These are phyloP conservation scores for Aspergillus quadrilineatus DNA, from an alignment of 2,329 filamentous ascomycete species.

Conservation along the genomic window DNA sequence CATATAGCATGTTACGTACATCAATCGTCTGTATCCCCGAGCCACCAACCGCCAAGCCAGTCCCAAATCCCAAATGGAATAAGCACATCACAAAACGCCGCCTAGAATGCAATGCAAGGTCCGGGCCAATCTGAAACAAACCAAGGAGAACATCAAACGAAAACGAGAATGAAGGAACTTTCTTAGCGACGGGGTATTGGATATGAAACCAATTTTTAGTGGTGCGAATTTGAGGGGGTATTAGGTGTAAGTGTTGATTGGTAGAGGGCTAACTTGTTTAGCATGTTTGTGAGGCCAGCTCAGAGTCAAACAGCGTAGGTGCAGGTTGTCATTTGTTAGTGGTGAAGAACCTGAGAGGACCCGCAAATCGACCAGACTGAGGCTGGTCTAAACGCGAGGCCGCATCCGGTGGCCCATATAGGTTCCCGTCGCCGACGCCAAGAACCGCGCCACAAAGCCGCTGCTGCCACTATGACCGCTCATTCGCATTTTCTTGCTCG, in stretches of 20 bases:
- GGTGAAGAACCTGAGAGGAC: not conserved
- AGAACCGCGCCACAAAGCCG: constrained; percentile 44
- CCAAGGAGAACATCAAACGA: not conserved
- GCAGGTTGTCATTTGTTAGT: not conserved
- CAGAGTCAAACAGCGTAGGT: constrained; percentile 2
- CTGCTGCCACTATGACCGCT: constrained; percentile 29
- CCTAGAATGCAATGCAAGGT: constrained; percentile 7
- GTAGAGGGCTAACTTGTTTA: constrained; percentile 3
- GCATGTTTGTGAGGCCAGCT: constrained; percentile 15
- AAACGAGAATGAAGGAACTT: not conserved
- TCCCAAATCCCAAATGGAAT: not conserved
- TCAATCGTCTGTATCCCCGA: not conserved
- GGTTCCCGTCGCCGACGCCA: constrained; percentile 43
- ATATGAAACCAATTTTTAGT: constrained; percentile 6
- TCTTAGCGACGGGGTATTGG: constrained; percentile 2
- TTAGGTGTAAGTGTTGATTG: constrained; percentile 2
- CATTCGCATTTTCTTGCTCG: constrained; percentile 44
- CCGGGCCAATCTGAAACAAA: constrained; percentile 9
- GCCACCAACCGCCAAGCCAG: not conserved
- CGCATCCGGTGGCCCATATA: constrained; percentile 43
- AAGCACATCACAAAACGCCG: constrained; percentile 6
- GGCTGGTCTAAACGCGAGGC: constrained; percentile 22
- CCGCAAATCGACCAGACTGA: constrained; percentile 6
- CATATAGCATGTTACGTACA: constrained; percentile 8
- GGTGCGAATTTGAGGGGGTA: constrained; percentile 3